Evolutionary conservation across 306 rosid genomes (phyloP), one percentile per base, ranked within the genome.

Genomic region (Argentina anserina): DNA sequence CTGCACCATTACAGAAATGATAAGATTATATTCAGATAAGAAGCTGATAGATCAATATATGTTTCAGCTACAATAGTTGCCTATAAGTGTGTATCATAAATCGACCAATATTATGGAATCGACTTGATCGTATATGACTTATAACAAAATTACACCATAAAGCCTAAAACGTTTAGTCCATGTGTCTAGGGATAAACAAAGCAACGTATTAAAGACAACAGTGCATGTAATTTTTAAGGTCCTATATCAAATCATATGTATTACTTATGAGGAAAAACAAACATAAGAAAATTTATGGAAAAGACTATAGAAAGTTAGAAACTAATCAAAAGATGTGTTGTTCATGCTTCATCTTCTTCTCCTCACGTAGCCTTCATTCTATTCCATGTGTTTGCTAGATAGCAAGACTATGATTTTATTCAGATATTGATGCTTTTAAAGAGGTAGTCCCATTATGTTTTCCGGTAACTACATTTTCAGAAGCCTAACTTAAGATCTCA

Each of bases 371-470:
- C 61, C 59, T 15, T 69, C 5, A n/a, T 47, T 69, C n/a, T 47
- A 33, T 47, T 31, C 28, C 56, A 67, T 50, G 34, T 17, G 47
- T n/a, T 18, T 11, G 1, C 1, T 9, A 20, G 34, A 75, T 58
- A 67, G 84, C 7, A 49, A 52, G 14, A 21, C 9, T 14, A 46
- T 20, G 26, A 61, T n/a, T n/a, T 53, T 50, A 23, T 29, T 68
- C 20, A 29, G 60, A 20, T 12, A 47, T 3, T 17, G 31, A 47
- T 18, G 15, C 17, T 3, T 67, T 3, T 3, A 43, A 7, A 26
- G 31, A 43, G 15, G 71, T 67, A 69, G 18, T 69, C 20, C 15
- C 23, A 36, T 34, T 9, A 50, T 36, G 36, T 13, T 23, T 70
- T 6, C 47, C 14, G 65, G 55, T 8, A 25, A 40, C 21, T 15